Conservation (phyloP, 1,139 yeast species). For the Scheffersomyces lignicola region DNA sequence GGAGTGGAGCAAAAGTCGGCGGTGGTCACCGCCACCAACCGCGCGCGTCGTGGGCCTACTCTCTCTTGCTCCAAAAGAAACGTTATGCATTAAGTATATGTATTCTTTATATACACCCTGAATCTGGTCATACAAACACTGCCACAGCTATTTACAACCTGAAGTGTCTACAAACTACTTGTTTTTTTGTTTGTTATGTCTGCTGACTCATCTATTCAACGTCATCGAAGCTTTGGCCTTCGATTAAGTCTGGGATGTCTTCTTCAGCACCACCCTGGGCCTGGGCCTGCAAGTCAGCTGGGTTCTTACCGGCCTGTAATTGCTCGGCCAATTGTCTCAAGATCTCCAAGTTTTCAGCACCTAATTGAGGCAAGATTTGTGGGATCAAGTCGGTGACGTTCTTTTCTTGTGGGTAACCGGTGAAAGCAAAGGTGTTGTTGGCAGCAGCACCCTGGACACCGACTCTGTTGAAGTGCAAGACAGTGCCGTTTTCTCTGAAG, state of each 20-base stretch:
- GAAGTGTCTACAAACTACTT: slow-evolving; percentile 1
- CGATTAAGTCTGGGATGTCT: slow-evolving; percentile 92
- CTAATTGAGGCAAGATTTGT: slow-evolving; percentile 92
- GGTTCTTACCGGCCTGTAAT: slow-evolving; percentile 64
- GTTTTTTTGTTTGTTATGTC: background rate
- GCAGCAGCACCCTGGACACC: slow-evolving; percentile 92
- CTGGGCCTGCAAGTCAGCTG: slow-evolving; percentile 50
- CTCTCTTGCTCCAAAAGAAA: slow-evolving; percentile 2
- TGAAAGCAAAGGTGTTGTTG: slow-evolving; percentile 90
- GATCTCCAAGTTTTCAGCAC: slow-evolving; percentile 92
- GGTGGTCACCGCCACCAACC: too few relatives aligned
- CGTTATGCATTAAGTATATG: slow-evolving; percentile 5
- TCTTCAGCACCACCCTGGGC: slow-evolving; percentile 60
- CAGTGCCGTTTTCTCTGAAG: slow-evolving; percentile 95
- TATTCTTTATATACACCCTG: slow-evolving; percentile 3
- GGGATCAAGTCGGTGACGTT: slow-evolving; percentile 92
- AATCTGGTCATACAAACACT: too few relatives aligned
- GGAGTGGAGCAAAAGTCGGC: too few relatives aligned
- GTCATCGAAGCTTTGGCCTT: slow-evolving; percentile 92
- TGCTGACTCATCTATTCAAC: slow-evolving; percentile 52
- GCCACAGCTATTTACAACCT: background rate
- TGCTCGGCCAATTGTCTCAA: slow-evolving; percentile 90
- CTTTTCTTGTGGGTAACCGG: slow-evolving; percentile 95
- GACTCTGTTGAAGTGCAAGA: slow-evolving; percentile 92
- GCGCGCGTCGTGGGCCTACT: too few relatives aligned